Evolutionary conservation across 2,329 filamentous ascomycete genomes (phyloP).

Genomic region (Aspergillus aculeatinus): DNA sequence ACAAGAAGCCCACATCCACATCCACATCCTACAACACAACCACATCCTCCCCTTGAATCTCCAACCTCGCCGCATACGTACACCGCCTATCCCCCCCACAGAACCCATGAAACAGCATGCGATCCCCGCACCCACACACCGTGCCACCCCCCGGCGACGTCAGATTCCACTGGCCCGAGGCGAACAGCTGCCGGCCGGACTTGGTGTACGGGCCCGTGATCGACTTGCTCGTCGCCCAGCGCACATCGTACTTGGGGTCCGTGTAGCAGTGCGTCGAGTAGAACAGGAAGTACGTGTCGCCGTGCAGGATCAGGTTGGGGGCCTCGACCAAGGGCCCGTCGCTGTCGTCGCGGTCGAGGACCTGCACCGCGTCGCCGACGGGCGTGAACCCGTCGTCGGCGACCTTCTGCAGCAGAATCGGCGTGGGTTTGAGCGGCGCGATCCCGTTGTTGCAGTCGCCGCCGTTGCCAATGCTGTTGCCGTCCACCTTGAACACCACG

Average conservation of each 20-base stretch:
- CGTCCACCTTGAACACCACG: constrained; percentile 66
- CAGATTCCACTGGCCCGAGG: constrained; percentile 32
- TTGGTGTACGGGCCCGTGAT: constrained; percentile 35
- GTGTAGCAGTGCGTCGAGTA: constrained; percentile 63
- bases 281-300: constrained; percentile 58
- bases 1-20: neutral
- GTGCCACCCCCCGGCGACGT: constrained; percentile 35
- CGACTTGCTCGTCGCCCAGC: constrained; percentile 50
- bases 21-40: constrained; percentile 9
- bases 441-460: constrained; percentile 50
- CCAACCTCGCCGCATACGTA: constrained; percentile 32
- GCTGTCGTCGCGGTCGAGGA: constrained; percentile 62
- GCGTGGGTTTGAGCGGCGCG: constrained; percentile 36
- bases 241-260: constrained; percentile 53
- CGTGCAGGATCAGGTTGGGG: constrained; percentile 51
- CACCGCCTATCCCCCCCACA: constrained; percentile 28
- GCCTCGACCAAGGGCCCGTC: constrained; percentile 65
- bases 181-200: constrained; percentile 33
- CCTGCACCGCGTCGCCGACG: constrained; percentile 54
- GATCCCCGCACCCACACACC: constrained; percentile 32
- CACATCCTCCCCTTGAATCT: constrained; percentile 20
- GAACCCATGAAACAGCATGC: constrained; percentile 35
- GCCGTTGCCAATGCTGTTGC: constrained; percentile 54
- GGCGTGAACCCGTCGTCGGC: constrained; percentile 52
- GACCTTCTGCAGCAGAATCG: constrained; percentile 44